Conservation (phyloP, 108 stramenopile species). For the Conticribra guillardii region DNA sequence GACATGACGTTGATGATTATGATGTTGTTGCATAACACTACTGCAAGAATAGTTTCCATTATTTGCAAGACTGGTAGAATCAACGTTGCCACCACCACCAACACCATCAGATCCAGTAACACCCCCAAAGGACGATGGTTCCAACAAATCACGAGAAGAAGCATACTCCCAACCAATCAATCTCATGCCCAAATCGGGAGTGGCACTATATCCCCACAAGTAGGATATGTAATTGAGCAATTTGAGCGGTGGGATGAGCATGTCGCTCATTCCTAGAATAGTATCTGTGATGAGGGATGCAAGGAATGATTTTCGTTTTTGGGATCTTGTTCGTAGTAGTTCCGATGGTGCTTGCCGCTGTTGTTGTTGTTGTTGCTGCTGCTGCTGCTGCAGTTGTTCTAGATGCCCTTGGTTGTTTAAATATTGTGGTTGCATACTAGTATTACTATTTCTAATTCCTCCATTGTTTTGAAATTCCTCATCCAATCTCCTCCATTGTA, state of each 20-base stretch:
- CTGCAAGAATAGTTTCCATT: too few relatives aligned
- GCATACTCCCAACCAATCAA: slow-evolving; percentile 52
- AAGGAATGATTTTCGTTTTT: slow-evolving; percentile 24
- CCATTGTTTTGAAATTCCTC: slow-evolving; percentile 12
- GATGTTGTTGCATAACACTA: slow-evolving; percentile 13
- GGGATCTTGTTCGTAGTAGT: slow-evolving; percentile 22
- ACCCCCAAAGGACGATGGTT: slow-evolving; percentile 3
- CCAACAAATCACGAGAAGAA: slow-evolving; percentile 1
- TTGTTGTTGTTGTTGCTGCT: neutral
- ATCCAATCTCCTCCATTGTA: slow-evolving; percentile 13
- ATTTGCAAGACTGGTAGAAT: too few relatives aligned
- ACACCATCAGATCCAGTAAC: slow-evolving; percentile 2
- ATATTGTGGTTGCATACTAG: too few relatives aligned
- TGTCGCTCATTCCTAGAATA: slow-evolving; percentile 38
- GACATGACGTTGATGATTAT: slow-evolving; percentile 49
- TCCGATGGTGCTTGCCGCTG: neutral
- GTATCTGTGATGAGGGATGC: slow-evolving; percentile 22
- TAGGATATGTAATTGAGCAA: slow-evolving; percentile 42
- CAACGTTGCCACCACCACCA: neutral
- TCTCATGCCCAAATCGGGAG: slow-evolving; percentile 42
- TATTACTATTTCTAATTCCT: too few relatives aligned
- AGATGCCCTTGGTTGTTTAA: neutral
- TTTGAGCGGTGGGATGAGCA: slow-evolving; percentile 44
- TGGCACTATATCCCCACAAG: slow-evolving; percentile 38
- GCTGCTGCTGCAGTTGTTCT: slow-evolving; percentile 4